These are phyloP conservation scores for Mycogone perniciosa DNA, from an alignment of 2,329 filamentous ascomycete species.

Conservation along the genomic window DNA sequence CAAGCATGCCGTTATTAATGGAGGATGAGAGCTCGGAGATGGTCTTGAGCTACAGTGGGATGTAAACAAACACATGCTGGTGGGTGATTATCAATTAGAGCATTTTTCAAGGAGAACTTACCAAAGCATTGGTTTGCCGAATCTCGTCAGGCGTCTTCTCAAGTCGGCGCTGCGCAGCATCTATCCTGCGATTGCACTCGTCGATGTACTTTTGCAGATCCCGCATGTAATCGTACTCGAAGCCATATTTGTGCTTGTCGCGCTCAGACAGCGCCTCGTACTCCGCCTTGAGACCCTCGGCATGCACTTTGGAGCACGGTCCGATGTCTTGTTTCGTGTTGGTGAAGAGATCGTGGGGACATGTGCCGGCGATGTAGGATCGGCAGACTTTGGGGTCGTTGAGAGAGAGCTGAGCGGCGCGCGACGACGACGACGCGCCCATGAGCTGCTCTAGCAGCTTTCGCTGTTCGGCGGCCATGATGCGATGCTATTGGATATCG, in stretches of 20 bases:
- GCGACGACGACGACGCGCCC: slow-evolving; percentile 66
- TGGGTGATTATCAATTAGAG: neutral
- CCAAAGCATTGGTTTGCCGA: slow-evolving; percentile 81
- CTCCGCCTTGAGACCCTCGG: slow-evolving; percentile 79
- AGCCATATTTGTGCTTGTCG: slow-evolving; percentile 73
- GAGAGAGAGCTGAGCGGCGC: slow-evolving; percentile 75
- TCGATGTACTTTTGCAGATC: slow-evolving; percentile 96
- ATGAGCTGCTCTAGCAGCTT: slow-evolving; percentile 98
- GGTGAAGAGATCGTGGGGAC: slow-evolving; percentile 97
- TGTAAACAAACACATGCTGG: neutral
- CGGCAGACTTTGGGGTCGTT: slow-evolving; percentile 92
- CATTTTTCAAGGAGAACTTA: slow-evolving; percentile 24
- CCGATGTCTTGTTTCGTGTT: slow-evolving; percentile 98
- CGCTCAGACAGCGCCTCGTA: slow-evolving; percentile 68
- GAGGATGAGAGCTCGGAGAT: slow-evolving; percentile 76
- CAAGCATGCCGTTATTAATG: slow-evolving; percentile 75
- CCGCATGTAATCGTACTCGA: slow-evolving; percentile 94
- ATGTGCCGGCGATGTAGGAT: slow-evolving; percentile 88
- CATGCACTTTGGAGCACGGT: slow-evolving; percentile 80
- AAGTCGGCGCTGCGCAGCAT: slow-evolving; percentile 77
- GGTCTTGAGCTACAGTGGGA: slow-evolving; percentile 53
- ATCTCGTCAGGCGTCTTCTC: slow-evolving; percentile 99
- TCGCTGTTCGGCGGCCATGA: slow-evolving; percentile 94
- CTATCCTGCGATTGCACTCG: slow-evolving; percentile 91
- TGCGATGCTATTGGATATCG: neutral